These are phyloP conservation scores for Neckera pumila DNA, from an alignment of 225 moss, liverwort and hornwort species.

Conservation along the genomic window DNA sequence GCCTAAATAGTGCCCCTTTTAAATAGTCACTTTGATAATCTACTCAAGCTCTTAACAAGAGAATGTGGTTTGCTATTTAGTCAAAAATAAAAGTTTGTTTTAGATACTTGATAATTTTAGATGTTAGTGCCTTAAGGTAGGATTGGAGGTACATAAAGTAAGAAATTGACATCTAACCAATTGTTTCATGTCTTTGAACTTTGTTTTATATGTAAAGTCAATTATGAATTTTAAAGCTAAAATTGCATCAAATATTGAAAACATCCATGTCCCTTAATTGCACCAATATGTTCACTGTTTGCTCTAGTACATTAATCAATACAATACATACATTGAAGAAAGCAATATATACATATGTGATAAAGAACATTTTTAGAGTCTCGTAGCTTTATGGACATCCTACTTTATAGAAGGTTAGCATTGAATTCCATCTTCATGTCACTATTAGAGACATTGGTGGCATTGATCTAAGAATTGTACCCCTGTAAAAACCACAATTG, in stretches of 20 bases:
- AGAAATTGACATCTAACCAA: background rate
- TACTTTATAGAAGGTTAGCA: background rate
- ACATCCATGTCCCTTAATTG: rapidly evolving
- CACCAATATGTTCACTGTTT: rapidly evolving
- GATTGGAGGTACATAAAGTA: background rate
- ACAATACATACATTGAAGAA: background rate
- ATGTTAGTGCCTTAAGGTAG: rapidly evolving
- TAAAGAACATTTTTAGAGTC: background rate
- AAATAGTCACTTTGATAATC: background rate
- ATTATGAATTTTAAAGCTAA: background rate
- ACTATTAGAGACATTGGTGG: background rate
- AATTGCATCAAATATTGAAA: background rate
- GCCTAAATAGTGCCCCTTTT: rapidly evolving
- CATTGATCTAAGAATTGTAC: background rate
- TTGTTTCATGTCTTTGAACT: background rate
- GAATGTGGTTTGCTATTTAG: background rate
- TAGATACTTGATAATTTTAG: background rate
- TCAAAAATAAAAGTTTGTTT: background rate
- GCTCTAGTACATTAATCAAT: background rate
- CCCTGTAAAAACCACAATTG: background rate
- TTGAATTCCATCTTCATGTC: background rate
- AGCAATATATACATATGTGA: rapidly evolving
- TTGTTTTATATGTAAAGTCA: background rate
- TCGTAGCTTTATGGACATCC: background rate
- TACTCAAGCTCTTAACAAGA: background rate